Evolutionary conservation across 495 filamentous ascomycete species (phyloP), one percentile per base, ranked within the genome.

Genomic region (Haplographium delicatum): DNA sequence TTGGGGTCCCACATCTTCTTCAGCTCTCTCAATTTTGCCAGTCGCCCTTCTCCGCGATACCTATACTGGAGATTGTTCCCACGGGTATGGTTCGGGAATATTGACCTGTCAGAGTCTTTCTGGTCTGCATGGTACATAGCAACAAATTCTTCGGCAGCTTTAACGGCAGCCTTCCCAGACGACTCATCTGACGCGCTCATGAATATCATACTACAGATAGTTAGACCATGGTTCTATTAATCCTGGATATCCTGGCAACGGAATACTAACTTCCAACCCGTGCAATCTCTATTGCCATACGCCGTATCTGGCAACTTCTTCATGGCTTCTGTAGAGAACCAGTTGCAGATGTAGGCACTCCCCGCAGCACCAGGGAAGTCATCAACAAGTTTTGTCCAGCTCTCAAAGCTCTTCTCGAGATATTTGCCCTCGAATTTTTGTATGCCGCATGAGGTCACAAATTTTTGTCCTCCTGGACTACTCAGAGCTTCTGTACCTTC

Each of bases 1-100:
- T 62, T 48, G 2, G 61, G 65, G 57, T 75, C 73, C 70, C 72
- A 75, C 38, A 50, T 58, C 44, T 48, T 55, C 28, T 68, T 65
- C 18, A 76, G 59, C 5, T 60, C 44, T 56, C 47, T 62, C 43
- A 74, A 20, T 28, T 39, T 62, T 16, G 51, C 41, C 3, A 56
- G 65, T 19, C 61, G 52, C 28, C 65, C 60, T 6, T 62, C 62
- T 13, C 58, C 61, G 67, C 73, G 72, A 48, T 64, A 75, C 54
- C 59, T 64, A 2, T 68, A 65, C 34, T 43, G 18, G 5, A 47
- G 1, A 37, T 28, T 37, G 3, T 25, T 19, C 5, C 8, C 13
- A 5, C 45, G 30, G n/a, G 28, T 23, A 37, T 38, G 24, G 9
- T 39, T 48, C 10, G 30, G 33, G 26, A 38, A 48, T 5, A 35